phyloP scores from a whole-genome alignment of 2,329 filamentous ascomycete genomes.

The Exophiala viscosa region DNA sequence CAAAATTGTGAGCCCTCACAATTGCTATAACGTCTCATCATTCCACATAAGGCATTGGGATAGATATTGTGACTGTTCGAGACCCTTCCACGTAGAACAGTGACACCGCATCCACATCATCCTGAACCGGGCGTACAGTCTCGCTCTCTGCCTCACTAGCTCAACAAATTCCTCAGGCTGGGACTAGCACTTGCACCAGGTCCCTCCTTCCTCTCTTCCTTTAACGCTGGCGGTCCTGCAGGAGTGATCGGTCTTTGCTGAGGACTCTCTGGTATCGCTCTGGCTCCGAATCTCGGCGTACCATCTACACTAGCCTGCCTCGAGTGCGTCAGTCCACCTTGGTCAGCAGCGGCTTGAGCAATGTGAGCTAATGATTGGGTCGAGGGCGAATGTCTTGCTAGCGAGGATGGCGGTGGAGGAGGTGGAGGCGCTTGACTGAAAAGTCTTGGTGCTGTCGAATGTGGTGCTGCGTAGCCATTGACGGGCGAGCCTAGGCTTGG shows the following conservation, averaged over 20 bases:
- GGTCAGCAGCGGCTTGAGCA: slow-evolving; percentile 19
- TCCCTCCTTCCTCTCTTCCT: slow-evolving; percentile 26
- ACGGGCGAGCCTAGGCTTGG: slow-evolving; percentile 15
- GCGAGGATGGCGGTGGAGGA: slow-evolving; percentile 10
- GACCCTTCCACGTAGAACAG: no score
- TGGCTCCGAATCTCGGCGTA: slow-evolving; percentile 16
- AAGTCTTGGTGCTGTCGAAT: slow-evolving; percentile 6
- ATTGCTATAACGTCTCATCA: not conserved
- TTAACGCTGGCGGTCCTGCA: slow-evolving; percentile 23
- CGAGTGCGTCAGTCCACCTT: slow-evolving; percentile 13
- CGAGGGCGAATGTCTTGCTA: slow-evolving; percentile 18
- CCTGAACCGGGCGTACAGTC: not conserved
- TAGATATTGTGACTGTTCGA: not conserved
- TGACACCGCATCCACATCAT: no score
- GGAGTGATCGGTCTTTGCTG: slow-evolving; percentile 22
- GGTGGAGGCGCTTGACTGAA: slow-evolving; percentile 11
- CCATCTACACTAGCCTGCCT: slow-evolving; percentile 18
- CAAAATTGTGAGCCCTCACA: not conserved
- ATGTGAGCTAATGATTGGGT: slow-evolving; percentile 21
- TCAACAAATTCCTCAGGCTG: slow-evolving; percentile 69
- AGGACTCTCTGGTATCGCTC: slow-evolving; percentile 17
- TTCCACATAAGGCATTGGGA: not conserved
- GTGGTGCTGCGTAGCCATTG: slow-evolving; percentile 20
- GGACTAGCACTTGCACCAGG: slow-evolving; percentile 74
- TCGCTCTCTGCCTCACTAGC: slow-evolving; percentile 39